Percentiles rank a stretch among this genome's conserved stretches.
Conservation (phyloP, 495 filamentous ascomycete genomes). For the Neurospora tetraspora region DNA sequence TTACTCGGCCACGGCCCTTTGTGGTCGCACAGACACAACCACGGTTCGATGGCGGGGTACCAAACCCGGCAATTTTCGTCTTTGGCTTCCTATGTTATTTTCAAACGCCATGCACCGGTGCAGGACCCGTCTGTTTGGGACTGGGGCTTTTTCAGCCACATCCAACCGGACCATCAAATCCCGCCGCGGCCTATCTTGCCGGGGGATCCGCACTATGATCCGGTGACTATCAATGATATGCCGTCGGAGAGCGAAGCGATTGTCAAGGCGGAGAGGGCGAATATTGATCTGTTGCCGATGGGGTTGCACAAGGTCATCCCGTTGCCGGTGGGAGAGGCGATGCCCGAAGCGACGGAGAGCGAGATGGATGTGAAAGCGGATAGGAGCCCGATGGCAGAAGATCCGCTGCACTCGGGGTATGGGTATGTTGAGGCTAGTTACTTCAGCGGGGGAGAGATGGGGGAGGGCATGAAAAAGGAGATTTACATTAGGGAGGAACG, state of each 20-base stretch:
- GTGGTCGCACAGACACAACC: not conserved
- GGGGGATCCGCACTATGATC: not conserved
- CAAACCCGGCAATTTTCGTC: not conserved
- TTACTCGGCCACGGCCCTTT: not conserved
- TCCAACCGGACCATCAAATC: not conserved
- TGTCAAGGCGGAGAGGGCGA: slow-evolving; percentile 16
- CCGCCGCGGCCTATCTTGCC: not conserved
- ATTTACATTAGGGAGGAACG: not conserved
- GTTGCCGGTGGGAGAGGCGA: slow-evolving; percentile 10
- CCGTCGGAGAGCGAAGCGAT: slow-evolving; percentile 21
- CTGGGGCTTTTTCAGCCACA: not conserved
- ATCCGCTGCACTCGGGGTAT: slow-evolving; percentile 4
- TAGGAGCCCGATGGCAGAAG: slow-evolving; percentile 4
- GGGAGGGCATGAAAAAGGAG: not conserved
- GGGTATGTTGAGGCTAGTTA: not conserved
- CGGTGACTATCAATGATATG: slow-evolving; percentile 11
- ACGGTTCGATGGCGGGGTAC: not conserved
- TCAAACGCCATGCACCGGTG: not conserved
- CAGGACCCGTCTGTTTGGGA: not conserved
- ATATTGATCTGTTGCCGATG: slow-evolving; percentile 11
- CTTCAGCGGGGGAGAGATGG: not conserved
- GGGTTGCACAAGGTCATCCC: slow-evolving; percentile 11
- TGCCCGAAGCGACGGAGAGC: slow-evolving; percentile 9
- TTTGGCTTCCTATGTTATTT: too few species aligned
- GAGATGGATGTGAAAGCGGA: slow-evolving; percentile 17